Percentiles rank a stretch among this genome's conserved stretches.
These are phyloP conservation scores for Aspergillus awamori DNA, from an alignment of 2,329 filamentous ascomycete species.

Conservation along the genomic window DNA sequence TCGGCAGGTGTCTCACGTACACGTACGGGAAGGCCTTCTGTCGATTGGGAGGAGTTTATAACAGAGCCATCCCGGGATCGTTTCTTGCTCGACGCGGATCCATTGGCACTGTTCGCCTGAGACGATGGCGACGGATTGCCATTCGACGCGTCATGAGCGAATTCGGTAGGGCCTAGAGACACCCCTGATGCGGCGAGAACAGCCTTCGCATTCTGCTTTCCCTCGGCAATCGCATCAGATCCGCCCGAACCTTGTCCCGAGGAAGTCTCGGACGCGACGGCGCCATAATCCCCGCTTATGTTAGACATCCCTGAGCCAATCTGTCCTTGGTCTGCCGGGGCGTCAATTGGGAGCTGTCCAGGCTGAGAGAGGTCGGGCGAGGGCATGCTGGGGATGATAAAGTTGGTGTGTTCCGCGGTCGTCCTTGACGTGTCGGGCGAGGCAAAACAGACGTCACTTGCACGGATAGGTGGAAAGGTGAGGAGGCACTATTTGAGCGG, in stretches of 20 bases:
- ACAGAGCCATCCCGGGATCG: conserved; percentile 63
- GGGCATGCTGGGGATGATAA: conserved; percentile 32
- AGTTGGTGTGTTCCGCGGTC: conserved; percentile 10
- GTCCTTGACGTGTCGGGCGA: conserved; percentile 11
- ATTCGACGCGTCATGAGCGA: conserved; percentile 33
- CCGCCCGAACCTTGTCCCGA: conserved; percentile 33
- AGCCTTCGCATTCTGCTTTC: conserved; percentile 63
- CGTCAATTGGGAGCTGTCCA: conserved; percentile 28
- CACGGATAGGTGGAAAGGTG: conserved; percentile 23
- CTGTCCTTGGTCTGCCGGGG: conserved; percentile 26
- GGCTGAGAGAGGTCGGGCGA: conserved; percentile 37
- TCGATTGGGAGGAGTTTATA: conserved; percentile 45
- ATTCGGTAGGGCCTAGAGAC: conserved; percentile 30
- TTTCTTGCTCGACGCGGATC: conserved; percentile 56
- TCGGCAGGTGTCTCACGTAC: conserved; percentile 48
- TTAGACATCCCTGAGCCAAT: conserved; percentile 31
- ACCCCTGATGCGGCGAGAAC: conserved; percentile 57
- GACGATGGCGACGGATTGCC: conserved; percentile 30
- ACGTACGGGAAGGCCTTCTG: conserved; percentile 34
- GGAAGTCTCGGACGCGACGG: conserved; percentile 25
- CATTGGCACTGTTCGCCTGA: conserved; percentile 49
- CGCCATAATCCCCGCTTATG: conserved; percentile 23
- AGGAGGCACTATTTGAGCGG: conserved; percentile 19
- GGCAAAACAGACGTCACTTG: conserved; percentile 24
- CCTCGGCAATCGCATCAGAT: conserved; percentile 56